Percentiles rank a stretch among this genome's conserved stretches.
Evolutionary conservation across 2,329 filamentous ascomycete species (phyloP).

Genomic region (Talaromyces sp.): DNA sequence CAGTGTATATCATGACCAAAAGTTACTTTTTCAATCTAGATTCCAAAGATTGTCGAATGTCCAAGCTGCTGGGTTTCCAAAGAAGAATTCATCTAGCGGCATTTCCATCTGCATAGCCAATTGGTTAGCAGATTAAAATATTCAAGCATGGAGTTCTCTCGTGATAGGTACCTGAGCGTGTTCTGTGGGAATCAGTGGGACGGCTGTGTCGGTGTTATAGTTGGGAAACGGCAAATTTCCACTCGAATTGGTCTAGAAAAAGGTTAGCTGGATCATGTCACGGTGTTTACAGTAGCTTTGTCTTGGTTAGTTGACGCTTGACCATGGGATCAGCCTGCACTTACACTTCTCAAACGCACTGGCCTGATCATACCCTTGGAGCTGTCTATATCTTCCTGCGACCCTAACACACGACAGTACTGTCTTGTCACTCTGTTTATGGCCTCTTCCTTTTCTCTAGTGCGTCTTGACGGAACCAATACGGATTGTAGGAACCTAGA

Average conservation of each 20-base stretch:
- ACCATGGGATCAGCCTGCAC: background rate
- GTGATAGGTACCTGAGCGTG: background rate
- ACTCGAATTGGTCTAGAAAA: background rate
- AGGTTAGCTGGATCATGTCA: background rate
- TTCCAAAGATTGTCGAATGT: slow-evolving; percentile 19
- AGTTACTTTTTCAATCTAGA: background rate
- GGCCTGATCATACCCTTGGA: slow-evolving; percentile 16
- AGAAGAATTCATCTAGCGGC: slow-evolving; percentile 18
- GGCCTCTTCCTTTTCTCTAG: slow-evolving; percentile 23
- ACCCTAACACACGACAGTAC: slow-evolving; percentile 19
- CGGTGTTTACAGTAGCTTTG: background rate
- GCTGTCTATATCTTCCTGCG: slow-evolving; percentile 18
- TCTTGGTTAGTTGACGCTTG: background rate
- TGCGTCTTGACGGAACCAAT: slow-evolving; percentile 19
- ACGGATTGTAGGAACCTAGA: slow-evolving; percentile 26
- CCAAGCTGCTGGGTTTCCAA: slow-evolving; percentile 21
- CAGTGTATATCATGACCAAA: background rate
- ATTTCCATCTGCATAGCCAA: slow-evolving; percentile 7
- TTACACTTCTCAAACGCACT: background rate
- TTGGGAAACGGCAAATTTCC: background rate
- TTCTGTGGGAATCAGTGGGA: background rate
- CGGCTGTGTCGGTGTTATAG: background rate
- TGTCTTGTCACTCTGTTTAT: slow-evolving; percentile 20
- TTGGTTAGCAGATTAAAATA: background rate
- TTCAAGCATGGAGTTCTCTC: background rate